A percentile compares a stretch with the other conserved stretches of the same genome.
Evolutionary conservation across 2,329 filamentous ascomycete species (phyloP).

Genomic region (Botrytis tulipae): DNA sequence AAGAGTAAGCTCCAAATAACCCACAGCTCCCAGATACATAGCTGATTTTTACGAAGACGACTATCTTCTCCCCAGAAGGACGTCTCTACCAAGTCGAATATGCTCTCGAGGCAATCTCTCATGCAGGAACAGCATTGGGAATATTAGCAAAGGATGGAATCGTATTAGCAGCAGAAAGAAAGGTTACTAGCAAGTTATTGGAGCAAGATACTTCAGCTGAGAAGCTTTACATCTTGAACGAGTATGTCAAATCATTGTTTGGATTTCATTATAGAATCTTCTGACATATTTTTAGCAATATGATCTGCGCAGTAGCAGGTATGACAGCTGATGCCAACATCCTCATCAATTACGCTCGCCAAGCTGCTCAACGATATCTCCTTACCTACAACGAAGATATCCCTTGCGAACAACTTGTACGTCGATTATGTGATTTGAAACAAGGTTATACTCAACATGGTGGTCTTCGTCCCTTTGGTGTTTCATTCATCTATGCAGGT

Average conservation of each 20-base stretch:
- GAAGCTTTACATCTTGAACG: conserved; percentile 99
- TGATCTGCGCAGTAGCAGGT: conserved; percentile 98
- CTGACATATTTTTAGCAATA: conserved; percentile 65
- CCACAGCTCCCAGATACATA: neutral
- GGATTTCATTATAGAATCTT: conserved; percentile 16
- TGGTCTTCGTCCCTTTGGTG: conserved; percentile 95
- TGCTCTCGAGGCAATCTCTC: conserved; percentile 96
- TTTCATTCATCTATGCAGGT: conserved; percentile 98
- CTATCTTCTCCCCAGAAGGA: conserved; percentile 99
- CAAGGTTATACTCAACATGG: conserved; percentile 99
- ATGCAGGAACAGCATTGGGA: conserved; percentile 93
- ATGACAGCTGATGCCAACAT: conserved; percentile 99
- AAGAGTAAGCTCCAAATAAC: conserved; percentile 61
- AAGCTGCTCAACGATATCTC: conserved; percentile 95
- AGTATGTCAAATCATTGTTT: conserved; percentile 57
- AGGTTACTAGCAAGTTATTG: conserved; percentile 97
- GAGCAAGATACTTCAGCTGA: conserved; percentile 99
- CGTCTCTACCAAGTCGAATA: conserved; percentile 99
- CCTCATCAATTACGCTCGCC: conserved; percentile 98
- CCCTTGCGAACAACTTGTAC: conserved; percentile 96
- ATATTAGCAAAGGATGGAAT: conserved; percentile 98
- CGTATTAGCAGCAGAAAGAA: conserved; percentile 94
- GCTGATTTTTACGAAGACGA: conserved; percentile 63
- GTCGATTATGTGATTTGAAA: conserved; percentile 94
- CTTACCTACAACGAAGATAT: conserved; percentile 99